Conservation (phyloP, 2,329 filamentous ascomycete species). For the Ceratocystis diversiconidia region DNA sequence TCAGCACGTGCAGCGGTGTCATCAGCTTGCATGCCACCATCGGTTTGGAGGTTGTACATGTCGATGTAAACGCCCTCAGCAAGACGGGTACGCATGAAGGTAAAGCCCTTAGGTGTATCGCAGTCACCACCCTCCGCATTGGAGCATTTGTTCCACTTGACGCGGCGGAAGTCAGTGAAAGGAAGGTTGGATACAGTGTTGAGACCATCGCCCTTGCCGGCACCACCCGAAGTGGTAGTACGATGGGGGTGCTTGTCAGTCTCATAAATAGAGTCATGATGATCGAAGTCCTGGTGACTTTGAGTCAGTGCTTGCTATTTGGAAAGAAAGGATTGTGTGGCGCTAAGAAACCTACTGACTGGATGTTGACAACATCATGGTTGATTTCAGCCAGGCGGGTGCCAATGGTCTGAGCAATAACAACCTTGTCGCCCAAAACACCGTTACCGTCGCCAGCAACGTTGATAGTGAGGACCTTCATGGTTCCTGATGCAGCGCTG, state of each 20-base stretch:
- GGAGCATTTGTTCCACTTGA: constrained; percentile 46
- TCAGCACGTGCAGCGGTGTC: constrained; percentile 42
- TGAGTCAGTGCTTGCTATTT: constrained; percentile 1
- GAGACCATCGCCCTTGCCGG: constrained; percentile 46
- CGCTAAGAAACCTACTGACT: constrained; percentile 34
- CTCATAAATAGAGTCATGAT: constrained; percentile 47
- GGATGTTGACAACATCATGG: constrained; percentile 49
- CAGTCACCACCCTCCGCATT: constrained; percentile 43
- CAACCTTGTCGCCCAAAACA: constrained; percentile 45
- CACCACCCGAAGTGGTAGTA: constrained; percentile 51
- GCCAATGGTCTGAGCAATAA: constrained; percentile 43
- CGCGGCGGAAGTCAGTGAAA: constrained; percentile 41
- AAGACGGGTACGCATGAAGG: constrained; percentile 45
- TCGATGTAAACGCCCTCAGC: constrained; percentile 39
- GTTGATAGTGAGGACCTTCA: constrained; percentile 42
- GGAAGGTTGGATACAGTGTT: constrained; percentile 47
- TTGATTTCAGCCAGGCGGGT: constrained; percentile 33
- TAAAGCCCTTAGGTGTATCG: constrained; percentile 56
- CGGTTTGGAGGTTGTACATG: constrained; percentile 52
- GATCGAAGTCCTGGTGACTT: constrained; percentile 43
- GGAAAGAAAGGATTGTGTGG: too few relatives aligned
- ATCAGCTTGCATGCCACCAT: constrained; percentile 41
- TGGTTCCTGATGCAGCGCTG: constrained; percentile 24
- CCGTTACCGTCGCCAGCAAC: constrained; percentile 47
- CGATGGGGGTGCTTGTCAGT: constrained; percentile 45